These are phyloP conservation scores for Tolypocladium pustulatum DNA, from an alignment of 2,329 filamentous ascomycete genomes.

Conservation along the genomic window DNA sequence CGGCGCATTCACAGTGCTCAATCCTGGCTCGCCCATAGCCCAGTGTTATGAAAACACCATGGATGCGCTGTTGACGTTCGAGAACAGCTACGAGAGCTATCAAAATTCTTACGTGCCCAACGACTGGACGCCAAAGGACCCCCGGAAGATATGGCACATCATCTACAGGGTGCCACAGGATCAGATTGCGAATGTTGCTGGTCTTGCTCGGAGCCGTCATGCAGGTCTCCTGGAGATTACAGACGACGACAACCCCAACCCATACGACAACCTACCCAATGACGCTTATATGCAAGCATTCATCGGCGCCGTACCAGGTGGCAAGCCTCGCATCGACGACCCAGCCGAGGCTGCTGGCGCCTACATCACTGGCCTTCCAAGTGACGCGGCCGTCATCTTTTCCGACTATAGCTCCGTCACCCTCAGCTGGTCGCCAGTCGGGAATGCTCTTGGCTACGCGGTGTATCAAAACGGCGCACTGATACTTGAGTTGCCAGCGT, in stretches of 20 bases:
- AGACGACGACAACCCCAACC: background rate
- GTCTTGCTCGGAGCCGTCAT: background rate
- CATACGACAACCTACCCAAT: background rate
- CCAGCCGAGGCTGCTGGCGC: background rate
- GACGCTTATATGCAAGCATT: background rate
- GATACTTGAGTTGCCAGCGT: background rate
- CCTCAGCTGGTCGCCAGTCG: background rate
- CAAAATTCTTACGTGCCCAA: background rate
- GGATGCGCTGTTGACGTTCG: background rate
- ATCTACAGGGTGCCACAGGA: background rate
- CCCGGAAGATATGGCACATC: background rate
- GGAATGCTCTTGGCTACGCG: background rate
- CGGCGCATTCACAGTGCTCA: background rate
- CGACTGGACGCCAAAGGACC: background rate
- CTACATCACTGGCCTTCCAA: background rate
- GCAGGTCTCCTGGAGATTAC: background rate
- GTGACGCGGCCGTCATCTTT: background rate
- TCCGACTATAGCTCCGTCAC: background rate
- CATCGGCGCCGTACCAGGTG: background rate
- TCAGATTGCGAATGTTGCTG: background rate
- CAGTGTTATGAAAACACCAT: background rate
- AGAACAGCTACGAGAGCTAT: background rate
- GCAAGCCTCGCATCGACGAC: background rate
- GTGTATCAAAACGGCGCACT: background rate
- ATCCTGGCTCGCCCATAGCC: background rate